phyloP scores from a whole-genome alignment of 345 rosid genomes.

The Garcia nutans region DNA sequence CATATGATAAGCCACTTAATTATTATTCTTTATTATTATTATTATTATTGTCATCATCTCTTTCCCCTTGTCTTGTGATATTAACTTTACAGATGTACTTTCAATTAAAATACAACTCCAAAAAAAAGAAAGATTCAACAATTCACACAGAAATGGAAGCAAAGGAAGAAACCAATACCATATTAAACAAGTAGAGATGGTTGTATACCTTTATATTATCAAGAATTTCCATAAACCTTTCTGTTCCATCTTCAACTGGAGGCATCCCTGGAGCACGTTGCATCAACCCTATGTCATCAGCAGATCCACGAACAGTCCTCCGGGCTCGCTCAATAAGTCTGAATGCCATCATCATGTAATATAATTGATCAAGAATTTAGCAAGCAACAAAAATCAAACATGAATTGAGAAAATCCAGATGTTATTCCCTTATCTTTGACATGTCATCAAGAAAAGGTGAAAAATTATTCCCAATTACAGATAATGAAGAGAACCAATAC shows the following conservation, averaged over 20 bases:
- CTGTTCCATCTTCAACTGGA: conserved; percentile 90
- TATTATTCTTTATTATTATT: no score
- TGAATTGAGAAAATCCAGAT: not conserved
- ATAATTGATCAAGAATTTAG: not conserved
- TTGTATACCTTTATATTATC: conserved; percentile 70
- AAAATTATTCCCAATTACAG: not conserved
- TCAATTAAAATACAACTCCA: no score
- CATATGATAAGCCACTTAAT: no score
- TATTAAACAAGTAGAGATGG: conserved; percentile 23
- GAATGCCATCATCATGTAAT: conserved; percentile 19
- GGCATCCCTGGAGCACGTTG: conserved; percentile 69
- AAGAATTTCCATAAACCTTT: conserved; percentile 62
- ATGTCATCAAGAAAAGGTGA: not conserved
- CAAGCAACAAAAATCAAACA: not conserved
- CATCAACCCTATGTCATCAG: conserved; percentile 97
- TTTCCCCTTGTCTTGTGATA: no score
- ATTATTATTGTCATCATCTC: no score
- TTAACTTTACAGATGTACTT: no score
- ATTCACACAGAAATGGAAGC: no score
- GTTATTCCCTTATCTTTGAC: not conserved
- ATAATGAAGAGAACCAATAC: conserved; percentile 39
- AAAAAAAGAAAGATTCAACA: no score
- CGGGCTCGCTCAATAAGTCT: conserved; percentile 89
- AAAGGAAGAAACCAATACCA: not conserved
- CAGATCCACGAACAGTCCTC: conserved; percentile 93